These are phyloP conservation scores for Xylariales sp. DNA, from an alignment of 2,329 filamentous ascomycete genomes.

Conservation along the genomic window DNA sequence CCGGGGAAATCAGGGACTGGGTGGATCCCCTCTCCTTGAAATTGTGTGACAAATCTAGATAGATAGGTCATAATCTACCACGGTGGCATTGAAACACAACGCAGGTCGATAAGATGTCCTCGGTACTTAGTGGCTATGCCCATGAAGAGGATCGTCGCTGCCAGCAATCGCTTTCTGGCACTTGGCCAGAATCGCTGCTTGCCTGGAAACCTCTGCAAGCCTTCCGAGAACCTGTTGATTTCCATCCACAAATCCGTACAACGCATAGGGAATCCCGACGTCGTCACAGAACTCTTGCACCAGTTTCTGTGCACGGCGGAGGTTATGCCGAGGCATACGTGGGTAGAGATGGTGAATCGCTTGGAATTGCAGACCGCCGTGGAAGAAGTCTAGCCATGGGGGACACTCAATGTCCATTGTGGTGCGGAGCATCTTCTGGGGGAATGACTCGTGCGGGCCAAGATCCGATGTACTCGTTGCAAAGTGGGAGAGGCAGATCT, in stretches of 20 bases:
- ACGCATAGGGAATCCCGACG: conserved; percentile 76
- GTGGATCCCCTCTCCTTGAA: no score
- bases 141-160: neutral
- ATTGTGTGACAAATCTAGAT: no score
- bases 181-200: conserved; percentile 71
- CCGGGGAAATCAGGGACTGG: no score
- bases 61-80: no score
- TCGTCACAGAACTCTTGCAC: conserved; percentile 80
- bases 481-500: conserved; percentile 90
- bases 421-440: conserved; percentile 85
- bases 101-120: no score
- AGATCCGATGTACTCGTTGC: conserved; percentile 89
- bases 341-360: conserved; percentile 84
- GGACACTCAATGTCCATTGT: conserved; percentile 93
- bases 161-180: conserved; percentile 53
- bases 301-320: conserved; percentile 68
- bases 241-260: conserved; percentile 79
- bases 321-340: conserved; percentile 78
- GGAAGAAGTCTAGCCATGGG: conserved; percentile 82
- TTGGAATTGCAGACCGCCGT: conserved; percentile 86
- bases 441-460: conserved; percentile 78
- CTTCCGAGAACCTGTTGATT: conserved; percentile 76
- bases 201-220: conserved; percentile 73
- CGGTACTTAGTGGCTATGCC: no score
- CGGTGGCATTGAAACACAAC: no score